Evolutionary conservation across 108 stramenopile species (phyloP), one percentile per base, ranked within the genome.

Genomic region (Epithemia pelagica): DNA sequence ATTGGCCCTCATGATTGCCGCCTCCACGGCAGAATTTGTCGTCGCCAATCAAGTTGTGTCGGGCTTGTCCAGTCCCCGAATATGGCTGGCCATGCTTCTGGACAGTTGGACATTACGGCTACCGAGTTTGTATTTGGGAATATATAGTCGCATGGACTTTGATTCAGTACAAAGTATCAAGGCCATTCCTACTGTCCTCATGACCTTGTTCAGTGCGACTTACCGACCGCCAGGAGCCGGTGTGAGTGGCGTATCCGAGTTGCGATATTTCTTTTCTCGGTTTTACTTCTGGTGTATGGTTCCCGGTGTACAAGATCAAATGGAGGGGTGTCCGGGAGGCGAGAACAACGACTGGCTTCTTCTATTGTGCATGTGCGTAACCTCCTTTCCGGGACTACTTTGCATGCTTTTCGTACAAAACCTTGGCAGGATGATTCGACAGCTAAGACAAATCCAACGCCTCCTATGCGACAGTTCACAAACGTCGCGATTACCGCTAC

Each of bases 281-380:
- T 87, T 70, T 60, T 87, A 87, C 71, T 70, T 87, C 31, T 87
- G 82, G 82, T 87, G 86, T 74, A 73, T 74, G 74, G 52, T 82
- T 20, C 82, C 86, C 29, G 68, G 62, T 28, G 68, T 79, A 23
- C 57, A 70, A n/a, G 78, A 82, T 32, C 30, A 54, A 29, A 82
- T 87, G 86, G 86, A 87, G 32, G 81, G 78, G 18, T 87, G 86
- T 64, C 86, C 86, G 0, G n/a, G n/a, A n/a, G n/a, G n/a, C n/a
- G n/a, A n/a, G n/a, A n/a, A n/a, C n/a, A n/a, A n/a, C n/a, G n/a
- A n/a, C n/a, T n/a, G n/a, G n/a, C n/a, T n/a, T n/a, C n/a, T n/a
- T n/a, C n/a, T n/a, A n/a, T n/a, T n/a, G n/a, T n/a, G n/a, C n/a
- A n/a, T n/a, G n/a, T n/a, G n/a, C n/a, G n/a, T n/a, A n/a, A n/a